Conservation (phyloP, 2,329 filamentous ascomycete species). For the Torrubiellomyces zombiae region DNA sequence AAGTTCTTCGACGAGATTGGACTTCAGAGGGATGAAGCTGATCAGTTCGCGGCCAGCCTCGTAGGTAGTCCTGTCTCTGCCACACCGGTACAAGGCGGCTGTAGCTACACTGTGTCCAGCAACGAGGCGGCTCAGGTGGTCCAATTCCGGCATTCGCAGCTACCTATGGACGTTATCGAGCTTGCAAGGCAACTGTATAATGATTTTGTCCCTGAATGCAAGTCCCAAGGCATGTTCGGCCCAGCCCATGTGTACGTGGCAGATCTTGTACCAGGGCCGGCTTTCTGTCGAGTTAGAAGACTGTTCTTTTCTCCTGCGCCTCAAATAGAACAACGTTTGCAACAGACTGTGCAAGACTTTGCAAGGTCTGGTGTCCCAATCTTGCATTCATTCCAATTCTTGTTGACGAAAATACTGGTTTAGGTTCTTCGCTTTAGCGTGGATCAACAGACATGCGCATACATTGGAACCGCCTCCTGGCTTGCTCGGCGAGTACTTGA, state of each 20-base stretch:
- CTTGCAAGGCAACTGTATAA: conserved; percentile 5
- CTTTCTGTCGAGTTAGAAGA: conserved; percentile 5
- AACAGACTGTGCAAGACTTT: conserved; percentile 5
- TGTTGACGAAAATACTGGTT: background rate
- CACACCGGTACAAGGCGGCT: conserved; percentile 7
- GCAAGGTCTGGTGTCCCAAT: conserved; percentile 6
- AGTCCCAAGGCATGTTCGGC: conserved; percentile 3
- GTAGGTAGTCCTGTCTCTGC: conserved; percentile 4
- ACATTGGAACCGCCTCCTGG: conserved; percentile 2
- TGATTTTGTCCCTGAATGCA: conserved; percentile 5
- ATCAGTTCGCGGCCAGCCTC: conserved; percentile 4
- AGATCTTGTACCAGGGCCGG: conserved; percentile 5
- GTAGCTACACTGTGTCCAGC: conserved; percentile 7
- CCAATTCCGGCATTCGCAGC: conserved; percentile 6
- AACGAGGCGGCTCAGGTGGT: conserved; percentile 4
- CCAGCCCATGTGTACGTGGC: conserved; percentile 5
- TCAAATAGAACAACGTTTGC: conserved; percentile 3
- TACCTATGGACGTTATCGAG: conserved; percentile 5
- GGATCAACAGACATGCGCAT: conserved; percentile 3
- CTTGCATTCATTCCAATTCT: background rate
- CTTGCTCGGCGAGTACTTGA: conserved; percentile 4
- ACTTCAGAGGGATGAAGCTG: conserved; percentile 4
- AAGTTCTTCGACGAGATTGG: conserved; percentile 4
- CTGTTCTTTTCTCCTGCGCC: conserved; percentile 2
- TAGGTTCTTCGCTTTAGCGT: conserved; percentile 9